Percentiles rank a stretch among this genome's conserved stretches.
Conservation (phyloP, 2,329 filamentous ascomycete genomes). For the Ophiostoma quercus region DNA sequence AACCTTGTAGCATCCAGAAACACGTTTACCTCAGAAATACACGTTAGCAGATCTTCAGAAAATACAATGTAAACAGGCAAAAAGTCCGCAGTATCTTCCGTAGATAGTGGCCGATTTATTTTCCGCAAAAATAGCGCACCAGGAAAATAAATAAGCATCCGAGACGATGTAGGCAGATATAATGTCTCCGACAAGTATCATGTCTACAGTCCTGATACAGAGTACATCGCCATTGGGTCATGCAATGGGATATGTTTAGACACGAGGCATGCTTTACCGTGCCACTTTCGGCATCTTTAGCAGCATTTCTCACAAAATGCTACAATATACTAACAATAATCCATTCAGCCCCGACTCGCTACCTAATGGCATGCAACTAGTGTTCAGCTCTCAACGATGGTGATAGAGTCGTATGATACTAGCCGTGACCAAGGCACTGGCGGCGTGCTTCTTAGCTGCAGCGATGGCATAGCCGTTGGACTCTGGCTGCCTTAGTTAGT, state of each 20-base stretch:
- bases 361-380: background rate
- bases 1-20: background rate
- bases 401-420: background rate
- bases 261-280: background rate
- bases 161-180: background rate
- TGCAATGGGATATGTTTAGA: background rate
- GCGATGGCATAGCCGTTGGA: background rate
- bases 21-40: background rate
- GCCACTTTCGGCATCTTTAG: background rate
- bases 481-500: background rate
- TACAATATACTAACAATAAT: no score
- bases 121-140: constrained; percentile 14
- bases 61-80: background rate
- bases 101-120: constrained; percentile 10
- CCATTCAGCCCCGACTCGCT: background rate
- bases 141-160: constrained; percentile 17
- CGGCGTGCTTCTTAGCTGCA: background rate
- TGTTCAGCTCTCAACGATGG: background rate
- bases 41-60: background rate
- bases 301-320: no score
- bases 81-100: background rate
- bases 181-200: constrained; percentile 7
- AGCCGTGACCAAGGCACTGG: background rate
- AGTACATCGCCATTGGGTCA: background rate
- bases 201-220: background rate